Evolutionary conservation across 108 stramenopile genomes (phyloP).

Genomic region (Thalassiosira profunda): DNA sequence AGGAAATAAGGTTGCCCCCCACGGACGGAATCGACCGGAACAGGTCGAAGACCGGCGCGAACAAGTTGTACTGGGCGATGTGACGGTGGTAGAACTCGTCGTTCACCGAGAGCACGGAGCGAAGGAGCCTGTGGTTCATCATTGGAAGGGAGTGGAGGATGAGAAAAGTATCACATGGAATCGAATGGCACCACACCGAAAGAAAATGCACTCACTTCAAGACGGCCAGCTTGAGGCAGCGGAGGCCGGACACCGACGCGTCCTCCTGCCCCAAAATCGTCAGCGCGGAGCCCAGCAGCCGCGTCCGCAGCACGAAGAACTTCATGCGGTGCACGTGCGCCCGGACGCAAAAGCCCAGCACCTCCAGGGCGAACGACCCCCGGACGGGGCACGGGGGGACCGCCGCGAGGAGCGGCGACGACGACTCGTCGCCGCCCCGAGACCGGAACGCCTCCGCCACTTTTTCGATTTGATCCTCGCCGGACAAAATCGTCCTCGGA

Average conservation of each 20-base stretch:
- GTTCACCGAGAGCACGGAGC: slow-evolving; percentile 81
- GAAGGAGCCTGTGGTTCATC: slow-evolving; percentile 57
- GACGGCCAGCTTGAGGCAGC: slow-evolving; percentile 81
- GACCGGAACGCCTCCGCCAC: neutral
- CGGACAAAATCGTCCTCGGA: slow-evolving; percentile 33
- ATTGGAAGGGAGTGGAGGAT: neutral
- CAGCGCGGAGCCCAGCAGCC: slow-evolving; percentile 70
- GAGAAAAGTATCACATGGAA: too few relatives aligned
- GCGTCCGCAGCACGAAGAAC: slow-evolving; percentile 72
- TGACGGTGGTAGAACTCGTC: slow-evolving; percentile 93
- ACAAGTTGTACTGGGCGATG: slow-evolving; percentile 87
- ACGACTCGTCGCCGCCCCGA: slow-evolving; percentile 2
- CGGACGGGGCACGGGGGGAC: slow-evolving; percentile 69
- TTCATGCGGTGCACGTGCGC: slow-evolving; percentile 91
- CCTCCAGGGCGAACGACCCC: slow-evolving; percentile 80
- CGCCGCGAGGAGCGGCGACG: slow-evolving; percentile 28
- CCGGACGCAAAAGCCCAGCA: slow-evolving; percentile 89
- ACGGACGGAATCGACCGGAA: slow-evolving; percentile 85
- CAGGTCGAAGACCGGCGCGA: slow-evolving; percentile 86
- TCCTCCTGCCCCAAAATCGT: slow-evolving; percentile 52
- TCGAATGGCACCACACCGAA: too few relatives aligned
- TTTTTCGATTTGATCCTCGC: too few relatives aligned
- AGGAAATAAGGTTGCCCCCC: slow-evolving; percentile 85
- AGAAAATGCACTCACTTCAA: slow-evolving; percentile 45
- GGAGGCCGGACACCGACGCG: slow-evolving; percentile 52